Conservation (phyloP, 2,329 filamentous ascomycete species). For the Neofusicoccum ribis region DNA sequence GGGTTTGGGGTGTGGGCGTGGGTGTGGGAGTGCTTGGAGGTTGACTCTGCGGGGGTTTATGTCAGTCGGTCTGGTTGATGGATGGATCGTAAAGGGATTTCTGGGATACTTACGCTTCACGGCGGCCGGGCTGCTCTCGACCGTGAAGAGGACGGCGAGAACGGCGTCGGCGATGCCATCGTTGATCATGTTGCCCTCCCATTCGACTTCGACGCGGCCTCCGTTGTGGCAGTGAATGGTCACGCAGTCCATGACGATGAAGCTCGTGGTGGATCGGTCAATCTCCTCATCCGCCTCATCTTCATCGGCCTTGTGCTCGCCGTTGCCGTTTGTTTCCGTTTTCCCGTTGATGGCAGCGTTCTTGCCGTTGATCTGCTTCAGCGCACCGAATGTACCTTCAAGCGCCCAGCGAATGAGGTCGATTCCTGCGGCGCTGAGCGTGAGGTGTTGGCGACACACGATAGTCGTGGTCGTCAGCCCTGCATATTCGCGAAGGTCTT, state of each 20-base stretch:
- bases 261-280: constrained; percentile 53
- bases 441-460: constrained; percentile 86
- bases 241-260: constrained; percentile 86
- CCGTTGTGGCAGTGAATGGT: constrained; percentile 74
- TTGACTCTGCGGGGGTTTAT: constrained; percentile 58
- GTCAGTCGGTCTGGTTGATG: constrained; percentile 42
- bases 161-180: constrained; percentile 98
- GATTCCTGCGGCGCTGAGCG: constrained; percentile 81
- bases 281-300: constrained; percentile 68
- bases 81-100: not conserved
- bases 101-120: constrained; percentile 70
- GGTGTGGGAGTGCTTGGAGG: constrained; percentile 39
- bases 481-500: constrained; percentile 93
- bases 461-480: constrained; percentile 96
- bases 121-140: constrained; percentile 91
- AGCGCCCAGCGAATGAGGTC: constrained; percentile 93
- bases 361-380: constrained; percentile 48
- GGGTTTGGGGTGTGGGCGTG: constrained; percentile 60
- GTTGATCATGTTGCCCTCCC: constrained; percentile 97
- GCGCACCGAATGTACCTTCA: constrained; percentile 87
- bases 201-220: constrained; percentile 86
- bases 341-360: constrained; percentile 36
- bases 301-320: constrained; percentile 26
- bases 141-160: constrained; percentile 85
- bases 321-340: constrained; percentile 39